phyloP scores from a whole-genome alignment of 2,329 filamentous ascomycete genomes.

The Rhinocladiella mackenziei region DNA sequence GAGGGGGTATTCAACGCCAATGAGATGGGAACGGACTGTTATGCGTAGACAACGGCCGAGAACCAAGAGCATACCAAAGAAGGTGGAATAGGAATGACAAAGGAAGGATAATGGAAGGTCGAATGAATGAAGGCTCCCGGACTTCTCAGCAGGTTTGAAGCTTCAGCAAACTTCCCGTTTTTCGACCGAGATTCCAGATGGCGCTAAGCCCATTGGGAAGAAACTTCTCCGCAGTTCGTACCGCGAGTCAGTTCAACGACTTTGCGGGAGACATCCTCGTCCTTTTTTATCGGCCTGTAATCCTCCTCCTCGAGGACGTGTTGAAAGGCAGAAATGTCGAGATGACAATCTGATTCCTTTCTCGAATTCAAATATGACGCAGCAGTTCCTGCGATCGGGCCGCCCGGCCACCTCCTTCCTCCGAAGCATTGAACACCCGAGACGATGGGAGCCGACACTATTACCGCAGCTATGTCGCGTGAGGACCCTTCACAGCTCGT shows the following conservation, averaged over 20 bases:
- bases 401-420: conserved; percentile 14
- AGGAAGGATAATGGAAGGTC: no score
- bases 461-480: conserved; percentile 2
- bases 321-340: conserved; percentile 8
- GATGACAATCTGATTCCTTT: not conserved
- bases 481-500: conserved; percentile 18
- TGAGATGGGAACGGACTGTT: no score
- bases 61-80: no score
- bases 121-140: not conserved
- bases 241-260: conserved; percentile 1
- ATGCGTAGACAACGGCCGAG: no score
- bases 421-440: conserved; percentile 10
- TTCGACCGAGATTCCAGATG: not conserved
- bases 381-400: conserved; percentile 8
- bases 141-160: not conserved
- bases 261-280: no score
- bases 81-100: no score
- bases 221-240: conserved; percentile 16
- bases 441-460: not conserved
- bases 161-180: not conserved
- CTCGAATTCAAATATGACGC: conserved; percentile 8
- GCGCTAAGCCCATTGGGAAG: not conserved
- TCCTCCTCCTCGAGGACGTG: no score
- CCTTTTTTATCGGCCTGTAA: no score
- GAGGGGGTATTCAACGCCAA: no score